Base-by-base conservation (phyloP, 192 early-diverging fungal genomes). In the Backusella sp. region DNA sequence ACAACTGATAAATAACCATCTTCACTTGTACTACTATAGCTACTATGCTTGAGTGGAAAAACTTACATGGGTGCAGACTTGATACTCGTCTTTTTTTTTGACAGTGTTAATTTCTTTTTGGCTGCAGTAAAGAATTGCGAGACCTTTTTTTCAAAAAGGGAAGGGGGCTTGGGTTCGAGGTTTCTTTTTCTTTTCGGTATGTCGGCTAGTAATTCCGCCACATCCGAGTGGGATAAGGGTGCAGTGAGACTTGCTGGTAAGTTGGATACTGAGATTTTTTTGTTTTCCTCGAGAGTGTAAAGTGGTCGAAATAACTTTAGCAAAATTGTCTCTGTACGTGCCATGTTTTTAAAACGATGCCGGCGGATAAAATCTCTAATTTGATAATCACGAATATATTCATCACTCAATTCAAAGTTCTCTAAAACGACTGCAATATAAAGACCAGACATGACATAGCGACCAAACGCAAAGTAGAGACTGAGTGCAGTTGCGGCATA, bases 391-490 rank as follows among this genome's bases (percentile, higher is more conserved):
- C 46, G 70, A 8, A 80, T 89, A 4, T 82, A 79, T 42, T 80
- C 83, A 30, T 89, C 88, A 0, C 77, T 82, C 6, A 83, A 76
- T 66, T 88, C 88, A 82, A 89, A 89, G 65, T 89, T 89, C 66
- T 89, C 88, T 71, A 86, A 77, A 73, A 89, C 82, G 12, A 89
- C 84, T 30, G 86, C 86, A 56, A 89, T 85, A 9, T 88, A 80
- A 78, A 89, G 82, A 56, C 86, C 88, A 30, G 86, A 68, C 53
- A 88, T 66, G 2, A 89, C 80, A 72, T 62, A 88, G 28, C 86
- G 83, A 5, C 84, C 84, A 73, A 86, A 86, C 34, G 79, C 76
- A 72, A 83, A 82, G 21, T 83, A 85, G 2, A 81, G 72, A 35
- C 85, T 81, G 19, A 83, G 70, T 66, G 83, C 83, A 17, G 85